phyloP scores from a whole-genome alignment of 2,329 filamentous ascomycete genomes.

The Exophiala sp. region DNA sequence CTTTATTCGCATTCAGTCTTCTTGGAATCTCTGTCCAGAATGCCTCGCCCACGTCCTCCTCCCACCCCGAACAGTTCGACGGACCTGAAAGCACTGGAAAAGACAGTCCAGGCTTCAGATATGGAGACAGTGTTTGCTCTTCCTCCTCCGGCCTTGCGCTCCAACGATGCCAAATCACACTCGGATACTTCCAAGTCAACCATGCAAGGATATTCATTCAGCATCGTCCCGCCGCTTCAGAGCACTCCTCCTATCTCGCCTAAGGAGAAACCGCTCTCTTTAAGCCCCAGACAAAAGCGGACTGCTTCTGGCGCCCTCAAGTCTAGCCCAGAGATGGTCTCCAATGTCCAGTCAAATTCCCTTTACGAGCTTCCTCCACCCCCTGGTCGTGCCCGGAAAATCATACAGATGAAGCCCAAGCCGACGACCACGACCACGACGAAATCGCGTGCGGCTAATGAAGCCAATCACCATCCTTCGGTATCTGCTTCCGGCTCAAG shows the following conservation, averaged over 20 bases:
- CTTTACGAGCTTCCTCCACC: conserved; percentile 81
- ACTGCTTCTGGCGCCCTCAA: conserved; percentile 25
- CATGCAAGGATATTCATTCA: conserved; percentile 36
- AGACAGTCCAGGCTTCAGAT: conserved; percentile 16
- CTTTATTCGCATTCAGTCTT: too few species aligned
- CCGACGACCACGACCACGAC: conserved; percentile 41
- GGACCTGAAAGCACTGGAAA: conserved; percentile 67
- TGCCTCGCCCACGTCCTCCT: conserved; percentile 62
- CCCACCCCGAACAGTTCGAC: conserved; percentile 75
- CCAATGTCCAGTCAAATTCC: conserved; percentile 46
- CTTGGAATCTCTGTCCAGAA: conserved; percentile 37
- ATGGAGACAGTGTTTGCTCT: conserved; percentile 67
- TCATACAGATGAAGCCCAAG: conserved; percentile 92
- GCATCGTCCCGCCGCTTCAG: conserved; percentile 40
- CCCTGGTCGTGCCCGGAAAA: conserved; percentile 85
- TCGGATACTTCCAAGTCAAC: conserved; percentile 41
- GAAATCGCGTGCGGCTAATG: conserved; percentile 28
- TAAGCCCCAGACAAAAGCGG: conserved; percentile 24
- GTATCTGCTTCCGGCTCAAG: conserved; percentile 10
- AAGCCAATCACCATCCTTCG: conserved; percentile 25
- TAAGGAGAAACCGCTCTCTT: conserved; percentile 29
- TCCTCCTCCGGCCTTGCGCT: conserved; percentile 64
- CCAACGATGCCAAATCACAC: conserved; percentile 42
- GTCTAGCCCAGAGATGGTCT: conserved; percentile 23
- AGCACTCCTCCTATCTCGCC: conserved; percentile 28